These are phyloP conservation scores for Entelexis paramagnoliae DNA, from an alignment of 1,139 yeast genomes.

Conservation along the genomic window DNA sequence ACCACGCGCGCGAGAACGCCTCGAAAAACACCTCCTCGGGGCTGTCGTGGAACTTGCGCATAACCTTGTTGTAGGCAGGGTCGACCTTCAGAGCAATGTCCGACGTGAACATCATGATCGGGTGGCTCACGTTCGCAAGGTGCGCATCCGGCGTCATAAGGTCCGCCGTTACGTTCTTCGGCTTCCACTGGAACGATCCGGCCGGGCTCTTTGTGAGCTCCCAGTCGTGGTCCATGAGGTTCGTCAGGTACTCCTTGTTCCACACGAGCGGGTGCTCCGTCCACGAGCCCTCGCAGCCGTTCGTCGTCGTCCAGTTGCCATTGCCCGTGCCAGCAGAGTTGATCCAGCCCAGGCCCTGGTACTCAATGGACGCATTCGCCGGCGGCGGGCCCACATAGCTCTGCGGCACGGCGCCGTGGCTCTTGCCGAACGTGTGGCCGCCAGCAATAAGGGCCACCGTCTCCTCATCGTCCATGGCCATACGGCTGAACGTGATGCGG, in stretches of 20 bases:
- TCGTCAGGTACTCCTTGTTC: slow-evolving; percentile 19
- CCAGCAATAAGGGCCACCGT: slow-evolving; percentile 22
- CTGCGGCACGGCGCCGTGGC: slow-evolving; percentile 21
- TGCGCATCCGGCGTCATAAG: slow-evolving; percentile 22
- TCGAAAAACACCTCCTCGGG: slow-evolving; percentile 15
- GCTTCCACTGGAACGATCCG: slow-evolving; percentile 19
- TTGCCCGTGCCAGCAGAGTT: slow-evolving; percentile 19
- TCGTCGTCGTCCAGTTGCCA: slow-evolving; percentile 20
- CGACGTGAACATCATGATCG: slow-evolving; percentile 22
- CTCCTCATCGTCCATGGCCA: slow-evolving; percentile 23
- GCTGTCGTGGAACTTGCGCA: slow-evolving; percentile 17
- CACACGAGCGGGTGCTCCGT: slow-evolving; percentile 16
- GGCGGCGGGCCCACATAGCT: slow-evolving; percentile 19
- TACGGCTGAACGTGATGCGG: slow-evolving; percentile 20
- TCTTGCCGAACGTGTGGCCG: slow-evolving; percentile 22
- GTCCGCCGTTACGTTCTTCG: slow-evolving; percentile 8
- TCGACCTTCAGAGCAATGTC: slow-evolving; percentile 21
- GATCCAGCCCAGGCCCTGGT: slow-evolving; percentile 23
- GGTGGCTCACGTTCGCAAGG: slow-evolving; percentile 14
- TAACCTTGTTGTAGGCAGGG: slow-evolving; percentile 14
- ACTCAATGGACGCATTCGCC: slow-evolving; percentile 20
- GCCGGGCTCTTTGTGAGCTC: slow-evolving; percentile 17
- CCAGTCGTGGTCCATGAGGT: slow-evolving; percentile 18
- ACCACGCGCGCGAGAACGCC: slow-evolving; percentile 22
- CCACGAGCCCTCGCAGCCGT: slow-evolving; percentile 23